Percentiles rank a stretch among this genome's conserved stretches.
phyloP scores from a whole-genome alignment of 306 rosid species.

The Hylodesmum podocarpum region DNA sequence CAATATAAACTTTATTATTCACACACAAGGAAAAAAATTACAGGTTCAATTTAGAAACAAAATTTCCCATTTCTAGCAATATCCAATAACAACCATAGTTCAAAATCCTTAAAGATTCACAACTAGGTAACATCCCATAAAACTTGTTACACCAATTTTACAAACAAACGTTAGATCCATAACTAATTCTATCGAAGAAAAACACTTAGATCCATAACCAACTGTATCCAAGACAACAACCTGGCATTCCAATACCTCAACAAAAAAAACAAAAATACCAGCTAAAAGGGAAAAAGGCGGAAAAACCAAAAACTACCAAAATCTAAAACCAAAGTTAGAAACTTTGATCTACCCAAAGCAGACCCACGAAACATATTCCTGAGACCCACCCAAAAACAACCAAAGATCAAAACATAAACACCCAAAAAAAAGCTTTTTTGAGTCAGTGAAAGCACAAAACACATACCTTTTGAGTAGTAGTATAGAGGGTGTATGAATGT shows the following conservation, averaged over 20 bases:
- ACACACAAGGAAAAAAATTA: not conserved
- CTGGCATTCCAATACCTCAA: not conserved
- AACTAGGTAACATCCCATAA: not conserved
- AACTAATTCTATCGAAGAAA: not conserved
- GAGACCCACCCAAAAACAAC: conserved; percentile 20
- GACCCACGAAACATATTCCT: conserved; percentile 27
- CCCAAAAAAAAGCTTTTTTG: not conserved
- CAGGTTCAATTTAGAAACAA: not conserved
- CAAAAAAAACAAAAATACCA: not conserved
- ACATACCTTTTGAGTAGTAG: conserved; percentile 43
- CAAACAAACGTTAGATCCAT: not conserved
- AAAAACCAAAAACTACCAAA: conserved; percentile 23
- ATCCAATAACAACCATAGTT: conserved; percentile 6
- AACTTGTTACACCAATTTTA: not conserved
- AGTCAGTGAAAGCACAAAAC: conserved; percentile 12
- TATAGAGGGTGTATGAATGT: not conserved
- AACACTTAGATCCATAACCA: conserved; percentile 7
- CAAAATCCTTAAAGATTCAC: not conserved
- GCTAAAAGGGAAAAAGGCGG: not conserved
- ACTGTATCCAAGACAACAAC: conserved; percentile 19
- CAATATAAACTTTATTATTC: not conserved
- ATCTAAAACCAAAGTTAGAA: conserved; percentile 25
- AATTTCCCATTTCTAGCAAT: not conserved
- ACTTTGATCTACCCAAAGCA: conserved; percentile 35
- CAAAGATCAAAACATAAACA: conserved; percentile 8